Conservation (phyloP, 1,139 yeast species). For the Geotrichum aggregatum region DNA sequence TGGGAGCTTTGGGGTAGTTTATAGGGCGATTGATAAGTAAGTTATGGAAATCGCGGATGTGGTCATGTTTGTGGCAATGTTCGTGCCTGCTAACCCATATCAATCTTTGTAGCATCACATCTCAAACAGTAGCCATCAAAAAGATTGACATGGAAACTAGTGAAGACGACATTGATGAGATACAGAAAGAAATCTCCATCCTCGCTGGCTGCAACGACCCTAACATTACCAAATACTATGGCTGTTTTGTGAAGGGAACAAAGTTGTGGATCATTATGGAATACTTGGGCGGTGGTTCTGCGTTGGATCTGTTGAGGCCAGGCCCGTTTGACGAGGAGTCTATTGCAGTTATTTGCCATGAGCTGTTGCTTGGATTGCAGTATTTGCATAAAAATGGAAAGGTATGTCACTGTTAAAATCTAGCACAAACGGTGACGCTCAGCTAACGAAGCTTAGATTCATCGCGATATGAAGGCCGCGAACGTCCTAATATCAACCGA, state of each 20-base stretch:
- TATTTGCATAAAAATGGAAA: conserved; percentile 76
- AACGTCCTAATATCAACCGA: conserved; percentile 61
- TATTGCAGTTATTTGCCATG: conserved; percentile 53
- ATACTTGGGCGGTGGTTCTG: conserved; percentile 77
- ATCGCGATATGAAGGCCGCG: conserved; percentile 83
- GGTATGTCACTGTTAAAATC: too few relatives aligned
- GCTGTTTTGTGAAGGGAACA: conserved; percentile 74
- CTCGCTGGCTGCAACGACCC: conserved; percentile 67
- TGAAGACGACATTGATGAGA: conserved; percentile 70
- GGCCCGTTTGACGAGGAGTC: conserved; percentile 55
- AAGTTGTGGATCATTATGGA: conserved; percentile 80
- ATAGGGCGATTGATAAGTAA: conserved; percentile 58
- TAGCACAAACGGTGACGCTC: too few relatives aligned
- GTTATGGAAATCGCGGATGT: not conserved
- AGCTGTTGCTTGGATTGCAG: conserved; percentile 59
- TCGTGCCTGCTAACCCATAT: not conserved
- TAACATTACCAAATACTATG: conserved; percentile 71
- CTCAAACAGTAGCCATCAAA: conserved; percentile 27
- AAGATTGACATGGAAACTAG: conserved; percentile 71
- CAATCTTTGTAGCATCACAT: not conserved
- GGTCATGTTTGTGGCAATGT: too few relatives aligned
- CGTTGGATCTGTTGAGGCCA: conserved; percentile 57
- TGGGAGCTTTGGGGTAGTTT: conserved; percentile 88
- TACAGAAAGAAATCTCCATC: conserved; percentile 73
- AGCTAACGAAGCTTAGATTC: conserved; percentile 43